phyloP scores from a whole-genome alignment of 352 stramenopile genomes.

The Globisporangium canariense region DNA sequence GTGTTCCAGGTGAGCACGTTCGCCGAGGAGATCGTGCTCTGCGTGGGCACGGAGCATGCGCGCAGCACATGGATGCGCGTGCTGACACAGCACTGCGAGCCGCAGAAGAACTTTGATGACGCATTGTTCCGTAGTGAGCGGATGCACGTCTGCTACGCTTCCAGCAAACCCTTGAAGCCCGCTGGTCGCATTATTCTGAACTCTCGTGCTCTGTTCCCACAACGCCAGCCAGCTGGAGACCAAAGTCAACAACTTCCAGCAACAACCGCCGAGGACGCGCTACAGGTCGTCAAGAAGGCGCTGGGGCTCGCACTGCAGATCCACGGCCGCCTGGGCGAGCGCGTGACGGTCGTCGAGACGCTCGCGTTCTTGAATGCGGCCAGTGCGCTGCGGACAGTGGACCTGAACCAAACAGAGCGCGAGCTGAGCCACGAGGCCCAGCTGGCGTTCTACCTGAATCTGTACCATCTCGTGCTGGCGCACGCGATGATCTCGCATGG shows the following conservation, averaged over 20 bases:
- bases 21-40: conserved; percentile 73
- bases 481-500: conserved; percentile 75
- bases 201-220: conserved; percentile 53
- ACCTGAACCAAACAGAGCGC: conserved; percentile 43
- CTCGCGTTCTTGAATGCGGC: conserved; percentile 71
- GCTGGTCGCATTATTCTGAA: conserved; percentile 60
- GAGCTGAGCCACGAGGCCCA: conserved; percentile 57
- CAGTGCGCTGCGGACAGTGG: conserved; percentile 48
- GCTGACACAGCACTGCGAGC: conserved; percentile 53
- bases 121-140: conserved; percentile 11
- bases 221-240: not conserved
- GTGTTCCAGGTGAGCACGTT: conserved; percentile 72
- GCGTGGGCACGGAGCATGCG: conserved; percentile 51
- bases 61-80: conserved; percentile 66
- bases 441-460: conserved; percentile 73
- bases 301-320: conserved; percentile 28
- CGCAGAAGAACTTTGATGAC: conserved; percentile 42
- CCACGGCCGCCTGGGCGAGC: conserved; percentile 27
- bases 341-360: conserved; percentile 43
- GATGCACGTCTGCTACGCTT: conserved; percentile 27
- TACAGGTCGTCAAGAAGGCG: conserved; percentile 27
- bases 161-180: conserved; percentile 35
- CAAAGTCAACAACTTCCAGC: not conserved
- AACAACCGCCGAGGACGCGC: conserved; percentile 20
- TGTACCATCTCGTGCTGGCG: conserved; percentile 72